Evolutionary conservation across 2,329 filamentous ascomycete species (phyloP).

Genomic region (Xylaria sp.): DNA sequence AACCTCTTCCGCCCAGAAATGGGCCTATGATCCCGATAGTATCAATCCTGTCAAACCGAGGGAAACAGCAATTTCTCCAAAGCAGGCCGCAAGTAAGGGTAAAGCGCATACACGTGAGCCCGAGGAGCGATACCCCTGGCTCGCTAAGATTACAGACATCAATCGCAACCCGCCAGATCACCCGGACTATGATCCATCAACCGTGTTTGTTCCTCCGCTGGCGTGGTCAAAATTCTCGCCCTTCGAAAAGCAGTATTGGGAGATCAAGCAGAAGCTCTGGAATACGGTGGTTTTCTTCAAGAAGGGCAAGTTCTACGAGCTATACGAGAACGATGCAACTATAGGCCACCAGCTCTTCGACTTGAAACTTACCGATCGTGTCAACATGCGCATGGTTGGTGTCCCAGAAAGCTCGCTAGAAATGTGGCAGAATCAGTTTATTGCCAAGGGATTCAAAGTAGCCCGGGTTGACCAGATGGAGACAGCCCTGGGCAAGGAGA

Average conservation of each 20-base stretch:
- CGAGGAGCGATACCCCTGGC: constrained; percentile 82
- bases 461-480: constrained; percentile 96
- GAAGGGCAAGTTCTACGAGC: constrained; percentile 98
- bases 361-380: constrained; percentile 91
- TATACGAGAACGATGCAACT: constrained; percentile 96
- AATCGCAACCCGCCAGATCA: constrained; percentile 73
- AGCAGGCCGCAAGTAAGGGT: constrained; percentile 40
- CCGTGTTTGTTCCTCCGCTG: constrained; percentile 78
- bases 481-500: constrained; percentile 91
- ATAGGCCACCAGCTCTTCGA: constrained; percentile 96
- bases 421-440: constrained; percentile 96
- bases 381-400: constrained; percentile 99
- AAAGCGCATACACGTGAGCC: constrained; percentile 80
- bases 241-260: constrained; percentile 98
- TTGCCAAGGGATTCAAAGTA: constrained; percentile 96
- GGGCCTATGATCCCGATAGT: constrained; percentile 59
- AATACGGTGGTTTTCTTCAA: constrained; percentile 99
- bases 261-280: constrained; percentile 97
- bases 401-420: constrained; percentile 94
- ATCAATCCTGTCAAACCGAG: constrained; percentile 32
- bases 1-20: constrained; percentile 73
- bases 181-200: constrained; percentile 85
- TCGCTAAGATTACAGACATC: constrained; percentile 78
- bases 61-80: constrained; percentile 21
- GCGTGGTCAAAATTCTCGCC: constrained; percentile 82